Conservation (phyloP, 768 basidiomycete species). For the Lentinula aciculospora region DNA sequence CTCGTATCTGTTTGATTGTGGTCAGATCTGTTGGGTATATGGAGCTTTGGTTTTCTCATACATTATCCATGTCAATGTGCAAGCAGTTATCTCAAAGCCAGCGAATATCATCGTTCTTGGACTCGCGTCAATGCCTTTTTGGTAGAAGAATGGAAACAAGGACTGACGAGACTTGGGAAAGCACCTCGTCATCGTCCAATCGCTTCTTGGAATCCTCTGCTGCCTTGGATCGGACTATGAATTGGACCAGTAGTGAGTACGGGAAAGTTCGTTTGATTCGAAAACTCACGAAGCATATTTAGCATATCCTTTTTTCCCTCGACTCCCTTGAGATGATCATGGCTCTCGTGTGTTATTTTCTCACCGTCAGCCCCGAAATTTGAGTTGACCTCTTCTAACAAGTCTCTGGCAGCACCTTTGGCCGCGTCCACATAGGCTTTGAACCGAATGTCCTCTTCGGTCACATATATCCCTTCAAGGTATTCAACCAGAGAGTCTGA, state of each 20-base stretch:
- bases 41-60: neutral
- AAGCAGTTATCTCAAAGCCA: constrained; percentile 60
- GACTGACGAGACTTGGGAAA: constrained; percentile 35
- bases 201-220: constrained; percentile 36
- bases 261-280: neutral
- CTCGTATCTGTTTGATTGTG: constrained; percentile 28
- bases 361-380: constrained; percentile 14
- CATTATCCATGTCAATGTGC: constrained; percentile 53
- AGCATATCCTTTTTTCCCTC: constrained; percentile 26
- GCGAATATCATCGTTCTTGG: constrained; percentile 40
- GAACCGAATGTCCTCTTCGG: constrained; percentile 15
- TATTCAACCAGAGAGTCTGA: neutral
- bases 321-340: constrained; percentile 16
- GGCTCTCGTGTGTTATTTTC: constrained; percentile 16
- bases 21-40: neutral
- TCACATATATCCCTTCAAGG: neutral
- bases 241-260: neutral
- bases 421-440: constrained; percentile 25
- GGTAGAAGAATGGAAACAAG: neutral
- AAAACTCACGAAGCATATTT: constrained; percentile 33
- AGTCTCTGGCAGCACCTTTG: constrained; percentile 25
- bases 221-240: constrained; percentile 48
- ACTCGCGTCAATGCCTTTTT: neutral
- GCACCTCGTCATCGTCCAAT: constrained; percentile 43
- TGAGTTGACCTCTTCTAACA: constrained; percentile 30